Evolutionary conservation across 2,329 filamentous ascomycete species (phyloP).

Genomic region (Aspergillus sp.): DNA sequence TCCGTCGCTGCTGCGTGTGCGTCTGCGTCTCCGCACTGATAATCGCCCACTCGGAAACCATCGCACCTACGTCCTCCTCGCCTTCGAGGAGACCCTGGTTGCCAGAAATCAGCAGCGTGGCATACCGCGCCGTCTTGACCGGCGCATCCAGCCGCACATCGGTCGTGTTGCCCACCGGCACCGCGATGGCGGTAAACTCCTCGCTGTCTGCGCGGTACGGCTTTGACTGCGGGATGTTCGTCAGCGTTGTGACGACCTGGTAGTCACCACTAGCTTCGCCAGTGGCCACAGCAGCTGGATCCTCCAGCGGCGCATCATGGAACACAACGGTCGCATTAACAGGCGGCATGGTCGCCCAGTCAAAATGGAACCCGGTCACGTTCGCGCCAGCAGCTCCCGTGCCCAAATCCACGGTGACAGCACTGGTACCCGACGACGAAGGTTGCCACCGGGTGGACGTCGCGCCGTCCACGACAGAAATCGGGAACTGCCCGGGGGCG

Average conservation of each 20-base stretch:
- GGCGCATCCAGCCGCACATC: constrained; percentile 32
- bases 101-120: constrained; percentile 44
- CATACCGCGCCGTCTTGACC: constrained; percentile 37
- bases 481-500: constrained; percentile 66
- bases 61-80: constrained; percentile 42
- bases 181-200: constrained; percentile 31
- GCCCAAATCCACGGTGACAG: constrained; percentile 57
- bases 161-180: constrained; percentile 43
- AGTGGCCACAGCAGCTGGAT: constrained; percentile 9
- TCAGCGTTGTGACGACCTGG: constrained; percentile 23
- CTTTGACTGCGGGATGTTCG: constrained; percentile 33
- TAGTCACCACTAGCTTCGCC: constrained; percentile 9
- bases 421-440: constrained; percentile 48
- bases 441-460: constrained; percentile 68
- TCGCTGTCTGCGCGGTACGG: constrained; percentile 35
- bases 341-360: constrained; percentile 60
- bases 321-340: constrained; percentile 54
- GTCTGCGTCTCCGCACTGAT: neutral
- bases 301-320: constrained; percentile 45
- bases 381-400: constrained; percentile 17
- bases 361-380: constrained; percentile 52
- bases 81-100: constrained; percentile 37
- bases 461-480: constrained; percentile 65
- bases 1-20: constrained; percentile 11
- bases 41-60: constrained; percentile 48